Evolutionary conservation across 2,329 filamentous ascomycete genomes (phyloP), one percentile per base, ranked within the genome.

Genomic region (Torrubiella hemipterigena): DNA sequence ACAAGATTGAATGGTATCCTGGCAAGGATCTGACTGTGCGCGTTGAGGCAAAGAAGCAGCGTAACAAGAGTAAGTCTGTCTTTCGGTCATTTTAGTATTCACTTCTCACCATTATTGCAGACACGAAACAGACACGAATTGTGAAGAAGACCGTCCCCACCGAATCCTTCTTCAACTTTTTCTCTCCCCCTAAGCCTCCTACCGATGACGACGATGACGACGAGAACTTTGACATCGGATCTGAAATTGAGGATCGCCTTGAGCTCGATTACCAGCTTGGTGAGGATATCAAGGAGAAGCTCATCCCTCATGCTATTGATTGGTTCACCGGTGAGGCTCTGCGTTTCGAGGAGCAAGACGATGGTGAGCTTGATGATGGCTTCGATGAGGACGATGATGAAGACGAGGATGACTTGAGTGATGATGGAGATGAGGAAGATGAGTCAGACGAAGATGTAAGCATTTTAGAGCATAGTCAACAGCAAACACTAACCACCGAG

Each of bases 221-320:
- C 40, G 80, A 76, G 21, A 80, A 89, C 43, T 77, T 81, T 24
- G 22, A 24, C 12, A 14, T 24, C 38, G 77, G 81, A 33, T 81
- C 79, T 31, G 91, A 98, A 55, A 93, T 98, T 31, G 91, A 98
- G 67, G 87, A 94, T 62, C 87, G 91, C 42, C 75, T 98, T 34
- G 91, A 98, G 67, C 78, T 98, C 31, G 91, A 98, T 63, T 98
- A 96, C 61, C 89, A 96, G 64, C 77, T 98, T 27, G 91, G 91
- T 44, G 91, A 98, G 67, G 91, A 98, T 54, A 95, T 98, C 65
- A 98, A 98, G 69, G 91, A 98, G 73, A 98, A 98, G 69, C 73
- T 98, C 43, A 98, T 98, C 46, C 91, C 91, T 42, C 86, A 89
- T 46, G 91, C 93, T 35, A 91, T 98, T 49, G 91, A 98, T 63